phyloP scores from a whole-genome alignment of 345 rosid genomes.

The Ceriops tagal region DNA sequence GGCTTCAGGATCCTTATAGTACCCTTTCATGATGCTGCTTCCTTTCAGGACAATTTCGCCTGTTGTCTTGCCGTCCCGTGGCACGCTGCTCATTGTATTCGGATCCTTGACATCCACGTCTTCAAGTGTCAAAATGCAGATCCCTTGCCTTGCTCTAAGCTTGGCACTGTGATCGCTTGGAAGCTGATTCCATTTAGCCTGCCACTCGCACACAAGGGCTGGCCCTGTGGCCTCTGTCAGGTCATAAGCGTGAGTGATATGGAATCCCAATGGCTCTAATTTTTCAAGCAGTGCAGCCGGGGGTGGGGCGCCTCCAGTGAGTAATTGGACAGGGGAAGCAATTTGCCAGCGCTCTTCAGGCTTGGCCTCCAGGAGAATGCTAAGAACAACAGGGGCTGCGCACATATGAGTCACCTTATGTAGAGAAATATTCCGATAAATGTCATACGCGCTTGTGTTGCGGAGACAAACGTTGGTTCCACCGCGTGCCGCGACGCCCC shows the following conservation, averaged over 20 bases:
- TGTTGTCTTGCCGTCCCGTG: constrained; percentile 47
- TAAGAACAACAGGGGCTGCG: constrained; percentile 57
- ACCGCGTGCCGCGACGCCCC: constrained; percentile 61
- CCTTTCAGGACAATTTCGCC: constrained; percentile 62
- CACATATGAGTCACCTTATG: constrained; percentile 65
- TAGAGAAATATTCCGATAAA: constrained; percentile 41
- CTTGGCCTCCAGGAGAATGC: constrained; percentile 45
- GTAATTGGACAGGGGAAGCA: constrained; percentile 41
- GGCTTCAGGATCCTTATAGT: constrained; percentile 41
- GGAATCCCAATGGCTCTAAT: constrained; percentile 45
- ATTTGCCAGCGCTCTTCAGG: constrained; percentile 28
- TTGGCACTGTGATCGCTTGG: constrained; percentile 20
- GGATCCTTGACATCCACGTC: constrained; percentile 55
- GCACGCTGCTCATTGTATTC: constrained; percentile 45
- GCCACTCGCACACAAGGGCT: constrained; percentile 65
- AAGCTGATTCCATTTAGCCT: constrained; percentile 48
- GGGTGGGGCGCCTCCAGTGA: constrained; percentile 69
- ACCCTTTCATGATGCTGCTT: constrained; percentile 66
- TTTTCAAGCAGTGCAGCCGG: constrained; percentile 42
- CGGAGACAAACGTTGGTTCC: constrained; percentile 62
- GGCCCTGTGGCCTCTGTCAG: constrained; percentile 63
- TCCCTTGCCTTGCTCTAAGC: constrained; percentile 51
- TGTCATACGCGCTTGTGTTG: constrained; percentile 36
- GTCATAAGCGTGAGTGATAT: constrained; percentile 59
- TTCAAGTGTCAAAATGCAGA: constrained; percentile 45